Conservation (phyloP, 495 filamentous ascomycete species). For the Tuber melanosporum region DNA sequence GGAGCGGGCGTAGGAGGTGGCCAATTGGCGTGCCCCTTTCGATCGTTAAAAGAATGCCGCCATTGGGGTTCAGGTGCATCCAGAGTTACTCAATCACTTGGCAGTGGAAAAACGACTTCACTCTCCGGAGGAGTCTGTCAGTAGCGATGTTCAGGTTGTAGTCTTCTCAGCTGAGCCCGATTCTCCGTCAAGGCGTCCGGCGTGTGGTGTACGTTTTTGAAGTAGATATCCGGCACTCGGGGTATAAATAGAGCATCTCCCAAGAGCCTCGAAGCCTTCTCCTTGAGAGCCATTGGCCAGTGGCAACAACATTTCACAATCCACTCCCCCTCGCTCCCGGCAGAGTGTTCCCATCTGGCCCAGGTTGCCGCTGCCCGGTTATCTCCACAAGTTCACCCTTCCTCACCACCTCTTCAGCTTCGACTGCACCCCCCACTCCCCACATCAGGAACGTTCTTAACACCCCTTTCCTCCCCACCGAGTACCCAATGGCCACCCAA, state of each 20-base stretch:
- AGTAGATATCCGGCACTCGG: too few species aligned
- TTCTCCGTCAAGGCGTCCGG: too few species aligned
- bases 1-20: constrained; percentile 72
- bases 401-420: constrained; percentile 69
- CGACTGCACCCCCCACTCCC: constrained; percentile 74
- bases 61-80: constrained; percentile 71
- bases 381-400: constrained; percentile 45
- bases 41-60: constrained; percentile 77
- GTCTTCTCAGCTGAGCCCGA: too few species aligned
- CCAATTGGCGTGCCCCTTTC: constrained; percentile 87
- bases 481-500: too few species aligned
- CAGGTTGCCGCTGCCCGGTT: background rate
- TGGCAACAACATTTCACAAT: constrained; percentile 51
- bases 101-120: too few species aligned
- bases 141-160: too few species aligned
- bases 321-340: constrained; percentile 16
- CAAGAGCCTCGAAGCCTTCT: constrained; percentile 65
- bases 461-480: constrained; percentile 53
- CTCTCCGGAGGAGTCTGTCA: too few species aligned
- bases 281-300: constrained; percentile 55
- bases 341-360: constrained; percentile 16
- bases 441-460: constrained; percentile 69
- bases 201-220: too few species aligned
- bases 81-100: constrained; percentile 71
- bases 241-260: constrained; percentile 19